phyloP scores from a whole-genome alignment of 2,329 filamentous ascomycete species.

The Thelonectria discophora region DNA sequence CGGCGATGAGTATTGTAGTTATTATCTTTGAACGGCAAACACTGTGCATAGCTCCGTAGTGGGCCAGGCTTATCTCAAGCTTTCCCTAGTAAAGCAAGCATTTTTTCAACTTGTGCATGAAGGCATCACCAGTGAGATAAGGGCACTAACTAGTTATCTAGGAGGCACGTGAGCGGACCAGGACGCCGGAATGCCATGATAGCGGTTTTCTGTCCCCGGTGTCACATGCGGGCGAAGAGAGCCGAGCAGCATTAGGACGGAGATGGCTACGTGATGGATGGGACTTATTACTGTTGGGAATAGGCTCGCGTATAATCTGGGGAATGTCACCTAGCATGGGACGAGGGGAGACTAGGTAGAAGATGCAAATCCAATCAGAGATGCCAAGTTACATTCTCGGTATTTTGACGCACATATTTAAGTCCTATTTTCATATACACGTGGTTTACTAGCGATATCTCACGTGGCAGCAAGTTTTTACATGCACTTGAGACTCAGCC shows the following conservation, averaged over 20 bases:
- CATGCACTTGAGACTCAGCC: no score
- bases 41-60: not conserved
- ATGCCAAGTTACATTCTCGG: not conserved
- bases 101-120: not conserved
- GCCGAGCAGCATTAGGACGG: not conserved
- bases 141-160: no score
- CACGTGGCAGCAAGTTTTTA: no score
- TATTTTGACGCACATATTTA: not conserved
- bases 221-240: no score
- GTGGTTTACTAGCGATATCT: no score
- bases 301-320: not conserved
- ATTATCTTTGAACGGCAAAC: not conserved
- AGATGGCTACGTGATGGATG: not conserved
- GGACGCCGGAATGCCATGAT: not conserved
- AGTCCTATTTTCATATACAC: no score
- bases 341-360: not conserved
- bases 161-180: not conserved
- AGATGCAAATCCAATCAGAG: not conserved
- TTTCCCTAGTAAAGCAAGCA: not conserved
- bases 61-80: not conserved
- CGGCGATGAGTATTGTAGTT: no score
- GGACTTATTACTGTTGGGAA: not conserved
- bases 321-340: not conserved
- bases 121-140: not conserved
- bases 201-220: not conserved